Percentiles rank a stretch among this genome's conserved stretches.
Evolutionary conservation across 331 rosid genomes (phyloP).

Genomic region (Pyracantha coccinea): DNA sequence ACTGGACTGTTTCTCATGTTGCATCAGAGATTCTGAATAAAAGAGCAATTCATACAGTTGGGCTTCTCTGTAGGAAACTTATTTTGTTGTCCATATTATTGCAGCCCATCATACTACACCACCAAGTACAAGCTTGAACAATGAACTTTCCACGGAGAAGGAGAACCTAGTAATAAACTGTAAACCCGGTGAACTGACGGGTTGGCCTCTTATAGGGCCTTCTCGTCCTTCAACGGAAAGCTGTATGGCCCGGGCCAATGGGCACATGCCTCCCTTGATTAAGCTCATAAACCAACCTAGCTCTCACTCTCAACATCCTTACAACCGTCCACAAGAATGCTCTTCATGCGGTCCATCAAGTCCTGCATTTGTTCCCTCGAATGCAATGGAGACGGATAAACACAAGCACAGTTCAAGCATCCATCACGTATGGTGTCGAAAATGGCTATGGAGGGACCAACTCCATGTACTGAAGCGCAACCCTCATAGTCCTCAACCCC

Average conservation of each 20-base stretch:
- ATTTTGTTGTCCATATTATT: not conserved
- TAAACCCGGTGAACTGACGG: not conserved
- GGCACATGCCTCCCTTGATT: too few relatives aligned
- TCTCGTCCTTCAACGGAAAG: too few relatives aligned
- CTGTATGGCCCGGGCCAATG: too few relatives aligned
- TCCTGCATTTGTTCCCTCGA: conserved; percentile 74
- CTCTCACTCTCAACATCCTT: conserved; percentile 6
- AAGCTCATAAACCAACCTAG: not conserved
- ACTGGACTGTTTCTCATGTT: not conserved
- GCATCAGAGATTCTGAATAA: not conserved
- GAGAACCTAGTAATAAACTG: not conserved
- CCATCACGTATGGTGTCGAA: conserved; percentile 65
- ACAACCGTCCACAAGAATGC: conserved; percentile 45
- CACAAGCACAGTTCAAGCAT: conserved; percentile 51
- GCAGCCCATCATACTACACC: not conserved
- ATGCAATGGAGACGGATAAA: conserved; percentile 78
- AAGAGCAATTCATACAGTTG: not conserved
- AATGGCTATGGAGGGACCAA: conserved; percentile 82
- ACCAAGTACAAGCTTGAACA: not conserved
- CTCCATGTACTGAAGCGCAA: conserved; percentile 76
- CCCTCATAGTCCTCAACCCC: conserved; percentile 73
- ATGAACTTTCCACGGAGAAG: not conserved
- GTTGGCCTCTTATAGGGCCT: not conserved
- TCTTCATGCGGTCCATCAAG: conserved; percentile 57
- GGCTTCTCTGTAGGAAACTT: not conserved